Conservation (phyloP, 2,329 filamentous ascomycete species). For the Ceratocystiopsis brevicomis region DNA sequence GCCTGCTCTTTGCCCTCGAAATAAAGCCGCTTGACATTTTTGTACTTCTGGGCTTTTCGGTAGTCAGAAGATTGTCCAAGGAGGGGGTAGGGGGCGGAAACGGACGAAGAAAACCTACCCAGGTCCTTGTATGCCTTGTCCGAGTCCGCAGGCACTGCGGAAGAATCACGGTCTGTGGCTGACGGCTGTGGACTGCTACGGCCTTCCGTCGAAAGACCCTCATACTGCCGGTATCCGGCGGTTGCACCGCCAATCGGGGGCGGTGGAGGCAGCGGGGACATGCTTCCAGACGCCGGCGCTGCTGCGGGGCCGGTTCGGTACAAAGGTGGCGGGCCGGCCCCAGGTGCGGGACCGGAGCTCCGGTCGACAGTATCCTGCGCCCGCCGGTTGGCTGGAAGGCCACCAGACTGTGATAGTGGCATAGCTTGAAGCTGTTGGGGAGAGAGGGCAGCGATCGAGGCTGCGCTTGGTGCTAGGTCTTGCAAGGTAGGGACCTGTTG, state of each 20-base stretch:
- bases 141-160: slow-evolving; percentile 17
- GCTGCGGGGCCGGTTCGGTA: slow-evolving; percentile 31
- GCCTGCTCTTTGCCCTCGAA: slow-evolving; percentile 91
- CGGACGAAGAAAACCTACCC: slow-evolving; percentile 21
- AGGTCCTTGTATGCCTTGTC: slow-evolving; percentile 40
- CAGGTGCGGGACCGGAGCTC: not conserved
- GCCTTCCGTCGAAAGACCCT: slow-evolving; percentile 27
- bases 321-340: slow-evolving; percentile 25
- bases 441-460: slow-evolving; percentile 5
- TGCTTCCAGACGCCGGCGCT: slow-evolving; percentile 10
- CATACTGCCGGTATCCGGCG: slow-evolving; percentile 22
- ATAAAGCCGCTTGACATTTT: slow-evolving; percentile 93
- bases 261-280: slow-evolving; percentile 23
- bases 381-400: slow-evolving; percentile 25
- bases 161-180: slow-evolving; percentile 20
- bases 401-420: slow-evolving; percentile 19
- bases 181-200: slow-evolving; percentile 38
- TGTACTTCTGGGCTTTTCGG: slow-evolving; percentile 56
- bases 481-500: slow-evolving; percentile 1
- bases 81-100: not conserved
- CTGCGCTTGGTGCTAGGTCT: slow-evolving; percentile 6
- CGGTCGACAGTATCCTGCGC: slow-evolving; percentile 30
- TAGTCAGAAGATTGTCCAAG: not conserved
- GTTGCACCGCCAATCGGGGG: slow-evolving; percentile 14
- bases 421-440: slow-evolving; percentile 6